Evolutionary conservation across 1,284 basidiomycete genomes (phyloP).

Genomic region (Stereum hirsutum): DNA sequence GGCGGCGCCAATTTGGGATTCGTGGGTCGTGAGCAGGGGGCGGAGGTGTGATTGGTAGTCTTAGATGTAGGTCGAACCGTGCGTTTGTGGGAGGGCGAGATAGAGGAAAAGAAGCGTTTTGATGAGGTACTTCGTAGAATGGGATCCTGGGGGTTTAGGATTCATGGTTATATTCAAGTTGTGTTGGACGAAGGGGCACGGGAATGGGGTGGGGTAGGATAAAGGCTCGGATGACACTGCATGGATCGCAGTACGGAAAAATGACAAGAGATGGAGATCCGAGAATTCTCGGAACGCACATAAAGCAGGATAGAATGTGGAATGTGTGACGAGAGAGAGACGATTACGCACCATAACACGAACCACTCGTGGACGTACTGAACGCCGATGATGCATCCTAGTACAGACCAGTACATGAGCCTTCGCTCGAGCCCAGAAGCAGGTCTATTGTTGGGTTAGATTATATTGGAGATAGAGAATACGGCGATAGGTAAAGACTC

Average conservation of each 20-base stretch:
- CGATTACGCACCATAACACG: slow-evolving; percentile 58
- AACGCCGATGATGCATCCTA: slow-evolving; percentile 65
- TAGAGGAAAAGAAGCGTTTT: slow-evolving; percentile 85
- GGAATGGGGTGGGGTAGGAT: not conserved
- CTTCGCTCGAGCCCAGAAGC: slow-evolving; percentile 81
- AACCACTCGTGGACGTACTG: slow-evolving; percentile 79
- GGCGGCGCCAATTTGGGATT: slow-evolving; percentile 72
- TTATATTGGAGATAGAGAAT: no score
- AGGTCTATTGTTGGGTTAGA: no score
- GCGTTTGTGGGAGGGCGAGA: slow-evolving; percentile 84
- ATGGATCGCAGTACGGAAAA: not conserved
- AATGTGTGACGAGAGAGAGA: slow-evolving; percentile 6
- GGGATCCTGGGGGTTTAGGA: slow-evolving; percentile 74
- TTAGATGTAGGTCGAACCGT: slow-evolving; percentile 74
- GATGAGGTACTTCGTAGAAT: slow-evolving; percentile 75
- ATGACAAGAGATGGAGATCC: no score
- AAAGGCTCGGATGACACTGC: slow-evolving; percentile 1
- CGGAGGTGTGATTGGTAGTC: slow-evolving; percentile 70
- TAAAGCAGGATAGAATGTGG: no score
- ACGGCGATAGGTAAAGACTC: no score
- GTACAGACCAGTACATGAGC: slow-evolving; percentile 88
- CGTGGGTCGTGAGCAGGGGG: slow-evolving; percentile 73
- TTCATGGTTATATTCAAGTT: no score
- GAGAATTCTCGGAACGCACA: no score
- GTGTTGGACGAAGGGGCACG: no score